Percentiles rank a stretch among this genome's conserved stretches.
Conservation (phyloP, 129 eudicot species). For the Ambrosia artemisiifolia region DNA sequence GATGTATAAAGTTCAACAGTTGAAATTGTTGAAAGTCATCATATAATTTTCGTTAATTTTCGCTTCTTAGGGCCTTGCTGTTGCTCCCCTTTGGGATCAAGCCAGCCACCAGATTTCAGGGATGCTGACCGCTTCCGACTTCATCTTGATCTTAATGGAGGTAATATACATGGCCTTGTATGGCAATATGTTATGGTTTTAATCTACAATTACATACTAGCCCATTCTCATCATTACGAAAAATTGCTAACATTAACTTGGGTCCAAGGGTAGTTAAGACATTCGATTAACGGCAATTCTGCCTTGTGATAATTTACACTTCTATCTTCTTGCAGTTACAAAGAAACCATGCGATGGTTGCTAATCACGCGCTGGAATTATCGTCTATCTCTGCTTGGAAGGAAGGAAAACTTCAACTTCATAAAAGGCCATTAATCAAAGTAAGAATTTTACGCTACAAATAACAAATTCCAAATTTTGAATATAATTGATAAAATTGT, state of each 20-base stretch:
- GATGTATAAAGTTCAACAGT: not conserved
- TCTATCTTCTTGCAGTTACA: not conserved
- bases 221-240: not conserved
- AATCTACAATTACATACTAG: not conserved
- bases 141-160: slow-evolving; percentile 26
- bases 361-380: not conserved
- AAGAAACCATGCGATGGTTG: not conserved
- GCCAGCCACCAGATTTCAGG: slow-evolving; percentile 39
- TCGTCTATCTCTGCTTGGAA: slow-evolving; percentile 45
- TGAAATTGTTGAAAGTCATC: not conserved
- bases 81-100: slow-evolving; percentile 61
- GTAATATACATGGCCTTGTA: not conserved
- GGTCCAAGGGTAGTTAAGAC: not conserved
- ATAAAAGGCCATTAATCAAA: slow-evolving; percentile 41
- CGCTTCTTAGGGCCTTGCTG: slow-evolving; percentile 42
- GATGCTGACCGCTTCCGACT: slow-evolving; percentile 64
- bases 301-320: not conserved
- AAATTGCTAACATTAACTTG: not conserved
- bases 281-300: not conserved
- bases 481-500: not conserved
- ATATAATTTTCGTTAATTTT: slow-evolving; percentile 4
- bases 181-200: not conserved
- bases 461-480: not conserved
- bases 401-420: slow-evolving; percentile 43
- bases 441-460: slow-evolving; percentile 17